Conservation (phyloP, 208 protist species). For the Herpetomonas tarakana region DNA sequence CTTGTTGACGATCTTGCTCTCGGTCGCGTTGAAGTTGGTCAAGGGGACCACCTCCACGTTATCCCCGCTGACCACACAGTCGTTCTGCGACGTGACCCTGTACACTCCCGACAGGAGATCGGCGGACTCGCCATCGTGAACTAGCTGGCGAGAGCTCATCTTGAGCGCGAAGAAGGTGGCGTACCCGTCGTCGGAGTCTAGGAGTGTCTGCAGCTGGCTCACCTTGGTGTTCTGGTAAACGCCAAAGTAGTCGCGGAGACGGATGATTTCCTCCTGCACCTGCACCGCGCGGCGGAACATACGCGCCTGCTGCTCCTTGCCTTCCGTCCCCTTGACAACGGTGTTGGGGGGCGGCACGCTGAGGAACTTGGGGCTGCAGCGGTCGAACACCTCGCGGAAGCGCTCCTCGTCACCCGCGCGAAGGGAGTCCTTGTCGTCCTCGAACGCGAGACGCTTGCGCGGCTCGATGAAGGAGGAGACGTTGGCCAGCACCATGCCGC, state of each 20-base stretch:
- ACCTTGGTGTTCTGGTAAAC: constrained; percentile 89
- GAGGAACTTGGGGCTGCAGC: constrained; percentile 89
- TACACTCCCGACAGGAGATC: constrained; percentile 73
- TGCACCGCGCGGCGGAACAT: constrained; percentile 88
- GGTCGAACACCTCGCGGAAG: constrained; percentile 89
- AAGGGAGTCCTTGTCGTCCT: constrained; percentile 85
- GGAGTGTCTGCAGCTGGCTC: constrained; percentile 70
- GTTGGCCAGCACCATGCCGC: constrained; percentile 75
- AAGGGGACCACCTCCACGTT: constrained; percentile 82
- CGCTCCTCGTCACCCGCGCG: constrained; percentile 80
- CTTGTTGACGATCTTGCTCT: constrained; percentile 69
- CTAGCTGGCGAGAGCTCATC: constrained; percentile 78
- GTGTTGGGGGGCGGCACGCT: constrained; percentile 54
- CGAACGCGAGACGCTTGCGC: constrained; percentile 53
- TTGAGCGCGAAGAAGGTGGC: constrained; percentile 83
- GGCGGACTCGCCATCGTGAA: constrained; percentile 80
- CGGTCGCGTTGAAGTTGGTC: constrained; percentile 63
- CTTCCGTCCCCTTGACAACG: constrained; percentile 73
- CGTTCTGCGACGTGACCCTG: constrained; percentile 71
- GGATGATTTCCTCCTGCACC: constrained; percentile 88
- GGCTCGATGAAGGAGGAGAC: constrained; percentile 57
- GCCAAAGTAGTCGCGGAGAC: constrained; percentile 85
- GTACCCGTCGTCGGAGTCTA: constrained; percentile 81
- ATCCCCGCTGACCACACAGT: constrained; percentile 78
- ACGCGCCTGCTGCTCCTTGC: constrained; percentile 83